phyloP scores from a whole-genome alignment of 345 rosid species.

The Camelina neglecta region DNA sequence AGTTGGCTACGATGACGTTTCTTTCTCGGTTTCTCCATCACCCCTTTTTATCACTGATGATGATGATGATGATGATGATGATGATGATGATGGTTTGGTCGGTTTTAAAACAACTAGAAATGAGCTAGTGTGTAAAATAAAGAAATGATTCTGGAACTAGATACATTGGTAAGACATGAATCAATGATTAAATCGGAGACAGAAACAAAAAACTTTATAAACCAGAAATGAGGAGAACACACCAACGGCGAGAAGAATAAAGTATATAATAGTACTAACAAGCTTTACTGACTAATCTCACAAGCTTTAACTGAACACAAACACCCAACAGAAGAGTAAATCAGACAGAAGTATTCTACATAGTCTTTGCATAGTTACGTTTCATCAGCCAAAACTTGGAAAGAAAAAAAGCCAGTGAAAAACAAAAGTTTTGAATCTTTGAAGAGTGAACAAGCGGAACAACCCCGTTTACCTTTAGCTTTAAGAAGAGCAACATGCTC shows the following conservation, averaged over 20 bases:
- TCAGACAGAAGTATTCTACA: constrained; percentile 52
- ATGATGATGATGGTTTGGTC: constrained; percentile 5
- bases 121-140: background rate
- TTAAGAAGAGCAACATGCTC: constrained; percentile 68
- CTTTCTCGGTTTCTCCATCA: constrained; percentile 21
- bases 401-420: constrained; percentile 26
- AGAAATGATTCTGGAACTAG: background rate
- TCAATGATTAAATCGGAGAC: constrained; percentile 22
- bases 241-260: constrained; percentile 12
- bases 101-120: background rate
- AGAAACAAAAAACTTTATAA: background rate
- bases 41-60: constrained; percentile 11
- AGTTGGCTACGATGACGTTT: constrained; percentile 18
- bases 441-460: background rate
- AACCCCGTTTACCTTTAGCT: constrained; percentile 28
- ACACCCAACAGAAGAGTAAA: constrained; percentile 38
- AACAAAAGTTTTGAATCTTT: constrained; percentile 37
- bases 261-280: constrained; percentile 35
- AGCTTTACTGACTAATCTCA: constrained; percentile 22
- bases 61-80: background rate
- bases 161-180: background rate
- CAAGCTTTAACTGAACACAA: constrained; percentile 28
- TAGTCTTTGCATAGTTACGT: constrained; percentile 38
- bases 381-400: constrained; percentile 50
- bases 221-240: constrained; percentile 23